These are phyloP conservation scores for Blastocystis sp. DNA, from an alignment of 352 stramenopile genomes.

Conservation along the genomic window DNA sequence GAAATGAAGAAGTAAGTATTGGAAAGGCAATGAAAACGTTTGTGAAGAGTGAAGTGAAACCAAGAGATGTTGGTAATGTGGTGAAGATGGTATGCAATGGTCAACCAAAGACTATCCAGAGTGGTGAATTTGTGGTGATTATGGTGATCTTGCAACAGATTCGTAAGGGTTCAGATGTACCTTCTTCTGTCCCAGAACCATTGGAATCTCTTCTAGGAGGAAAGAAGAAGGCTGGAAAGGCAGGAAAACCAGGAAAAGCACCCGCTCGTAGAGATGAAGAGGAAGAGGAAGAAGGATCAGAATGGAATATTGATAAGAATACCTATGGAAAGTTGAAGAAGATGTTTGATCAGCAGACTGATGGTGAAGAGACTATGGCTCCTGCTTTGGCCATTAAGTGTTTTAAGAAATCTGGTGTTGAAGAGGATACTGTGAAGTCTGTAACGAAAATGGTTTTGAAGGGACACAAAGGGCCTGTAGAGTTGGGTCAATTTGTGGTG, in stretches of 20 bases:
- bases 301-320: slow-evolving; percentile 31
- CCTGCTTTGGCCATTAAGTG: slow-evolving; percentile 17
- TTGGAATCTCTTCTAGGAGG: background rate
- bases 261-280: background rate
- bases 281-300: background rate
- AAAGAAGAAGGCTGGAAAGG: background rate
- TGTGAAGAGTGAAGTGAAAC: slow-evolving; percentile 42
- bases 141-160: slow-evolving; percentile 56
- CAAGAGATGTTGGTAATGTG: background rate
- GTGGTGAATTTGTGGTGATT: slow-evolving; percentile 15
- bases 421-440: background rate
- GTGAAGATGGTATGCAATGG: slow-evolving; percentile 27
- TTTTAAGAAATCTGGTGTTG: slow-evolving; percentile 52
- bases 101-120: background rate
- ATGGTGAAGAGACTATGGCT: slow-evolving; percentile 38
- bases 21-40: slow-evolving; percentile 50
- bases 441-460: slow-evolving; percentile 35
- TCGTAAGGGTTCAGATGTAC: slow-evolving; percentile 19
- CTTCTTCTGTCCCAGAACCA: background rate
- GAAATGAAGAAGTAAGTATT: background rate
- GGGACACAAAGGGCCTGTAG: slow-evolving; percentile 23
- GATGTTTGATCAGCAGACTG: slow-evolving; percentile 33
- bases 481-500: slow-evolving; percentile 50
- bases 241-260: background rate
- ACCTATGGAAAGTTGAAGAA: slow-evolving; percentile 23